A percentile compares a stretch with the other conserved stretches of the same genome.
Conservation (phyloP, 1,139 yeast species). For the Magnusiomyces tetraspermus region DNA sequence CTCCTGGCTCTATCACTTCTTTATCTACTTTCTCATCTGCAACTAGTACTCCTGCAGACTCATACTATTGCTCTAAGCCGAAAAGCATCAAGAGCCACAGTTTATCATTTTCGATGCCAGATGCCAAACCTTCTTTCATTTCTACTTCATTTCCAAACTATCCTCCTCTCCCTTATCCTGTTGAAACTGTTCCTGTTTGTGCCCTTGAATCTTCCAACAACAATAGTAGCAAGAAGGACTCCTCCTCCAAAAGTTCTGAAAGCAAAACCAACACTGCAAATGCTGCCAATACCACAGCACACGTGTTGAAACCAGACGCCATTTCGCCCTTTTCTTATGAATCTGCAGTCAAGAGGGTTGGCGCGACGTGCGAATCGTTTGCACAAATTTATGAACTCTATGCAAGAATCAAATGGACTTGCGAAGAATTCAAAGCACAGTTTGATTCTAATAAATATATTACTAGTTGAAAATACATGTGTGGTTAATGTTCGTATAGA, state of each 20-base stretch:
- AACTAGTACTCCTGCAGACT: background rate
- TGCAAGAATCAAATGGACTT: conserved; percentile 3
- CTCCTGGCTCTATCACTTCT: background rate
- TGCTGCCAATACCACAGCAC: background rate
- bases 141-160: background rate
- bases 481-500: too few species aligned
- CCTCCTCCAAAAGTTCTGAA: background rate
- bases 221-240: background rate
- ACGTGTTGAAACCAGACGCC: background rate
- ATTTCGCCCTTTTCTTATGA: background rate
- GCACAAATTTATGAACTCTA: background rate
- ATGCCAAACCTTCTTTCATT: background rate
- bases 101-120: background rate
- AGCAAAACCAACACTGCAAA: background rate
- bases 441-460: too few species aligned
- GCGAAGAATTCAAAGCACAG: background rate
- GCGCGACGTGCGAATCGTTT: background rate
- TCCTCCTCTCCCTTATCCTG: background rate
- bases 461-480: too few species aligned
- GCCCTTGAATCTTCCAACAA: background rate
- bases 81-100: background rate
- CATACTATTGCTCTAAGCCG: background rate
- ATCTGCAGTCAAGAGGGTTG: background rate
- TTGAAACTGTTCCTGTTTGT: background rate
- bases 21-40: background rate